Base-by-base conservation (phyloP, 176 grass and related monocot genomes). In the Pharus latifolius region DNA sequence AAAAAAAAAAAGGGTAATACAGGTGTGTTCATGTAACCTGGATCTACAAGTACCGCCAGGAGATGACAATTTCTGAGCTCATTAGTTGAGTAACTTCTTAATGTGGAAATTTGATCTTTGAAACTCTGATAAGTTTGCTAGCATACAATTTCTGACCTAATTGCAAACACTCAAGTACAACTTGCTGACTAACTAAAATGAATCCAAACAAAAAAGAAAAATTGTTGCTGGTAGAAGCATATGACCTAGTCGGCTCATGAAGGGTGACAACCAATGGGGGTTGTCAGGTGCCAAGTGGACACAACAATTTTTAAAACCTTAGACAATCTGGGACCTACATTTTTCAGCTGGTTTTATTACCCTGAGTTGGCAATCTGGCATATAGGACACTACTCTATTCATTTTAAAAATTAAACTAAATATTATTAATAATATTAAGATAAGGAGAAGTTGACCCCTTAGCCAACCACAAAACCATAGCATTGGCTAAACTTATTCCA, bases 251-350 rank as follows among this genome's bases (percentile, higher is more conserved):
- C 22, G 18, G 42, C 41, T 71, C 22, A 27, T 51, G 24, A 72
- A 59, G 27, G 50, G 10, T 78, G 82, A 54, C 69, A 85, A 54
- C 62, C 44, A 79, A 75, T 48, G 10, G 41, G 73, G 73, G 73
- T 56, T 83, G 81, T 63, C 81, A 71, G 64, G 58, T 63, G 69
- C 48, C 76, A 79, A 53, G 75, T 75, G 76, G 75, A 20, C 52
- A 52, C 34, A 3, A 52, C 34, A 3, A 10, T 35, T 79, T 65
- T 41, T 68, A 38, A 29, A 67, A 61, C 73, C 42, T 16, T 45
- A 52, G 43, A 73, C 51, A 59, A 44, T 63, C 20, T 13, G 8
- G 17, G 16, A 55, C 66, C 74, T 46, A 77, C 27, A n/a, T 76
- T 25, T 53, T 35, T 62, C 41, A 66, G 50, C 26, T 61, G 18